These are phyloP conservation scores for Ploettnerulaceae sp. DNA, from an alignment of 2,329 filamentous ascomycete species.

Conservation along the genomic window DNA sequence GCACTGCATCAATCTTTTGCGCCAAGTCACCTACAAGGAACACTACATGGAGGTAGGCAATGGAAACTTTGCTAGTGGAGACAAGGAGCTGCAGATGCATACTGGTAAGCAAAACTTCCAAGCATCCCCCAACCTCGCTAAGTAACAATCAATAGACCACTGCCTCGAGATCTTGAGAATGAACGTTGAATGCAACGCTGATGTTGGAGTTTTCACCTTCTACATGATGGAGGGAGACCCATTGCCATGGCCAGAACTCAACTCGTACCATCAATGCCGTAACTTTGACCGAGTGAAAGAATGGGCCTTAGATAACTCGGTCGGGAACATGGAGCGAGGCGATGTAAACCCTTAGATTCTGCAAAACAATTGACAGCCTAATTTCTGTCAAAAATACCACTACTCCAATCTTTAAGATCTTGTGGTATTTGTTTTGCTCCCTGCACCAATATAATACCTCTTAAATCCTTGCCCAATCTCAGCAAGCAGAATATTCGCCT, in stretches of 20 bases:
- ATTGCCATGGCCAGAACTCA: slow-evolving; percentile 34
- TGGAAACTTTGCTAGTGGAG: too few species aligned
- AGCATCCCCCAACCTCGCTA: slow-evolving; percentile 4
- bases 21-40: slow-evolving; percentile 3
- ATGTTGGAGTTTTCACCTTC: slow-evolving; percentile 8
- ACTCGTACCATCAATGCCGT: slow-evolving; percentile 48
- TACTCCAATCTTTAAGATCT: too few species aligned
- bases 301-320: slow-evolving; percentile 49
- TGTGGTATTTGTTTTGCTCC: too few species aligned
- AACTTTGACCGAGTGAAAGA: slow-evolving; percentile 48
- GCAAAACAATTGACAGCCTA: too few species aligned
- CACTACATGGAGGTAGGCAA: slow-evolving; percentile 5
- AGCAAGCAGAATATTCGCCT: too few species aligned
- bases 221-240: slow-evolving; percentile 1
- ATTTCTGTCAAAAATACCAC: too few species aligned
- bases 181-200: slow-evolving; percentile 11
- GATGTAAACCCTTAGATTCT: slow-evolving; percentile 19
- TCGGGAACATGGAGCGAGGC: slow-evolving; percentile 34
- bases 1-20: slow-evolving; percentile 6
- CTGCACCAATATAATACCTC: too few species aligned
- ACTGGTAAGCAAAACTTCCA: too few species aligned
- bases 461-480: too few species aligned
- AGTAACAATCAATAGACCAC: slow-evolving; percentile 6
- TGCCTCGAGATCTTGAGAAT: slow-evolving; percentile 13
- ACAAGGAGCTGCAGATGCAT: too few species aligned